A percentile compares a stretch with the other conserved stretches of the same genome.
Conservation (phyloP, 768 basidiomycete genomes). For the Kwoniella sp. region DNA sequence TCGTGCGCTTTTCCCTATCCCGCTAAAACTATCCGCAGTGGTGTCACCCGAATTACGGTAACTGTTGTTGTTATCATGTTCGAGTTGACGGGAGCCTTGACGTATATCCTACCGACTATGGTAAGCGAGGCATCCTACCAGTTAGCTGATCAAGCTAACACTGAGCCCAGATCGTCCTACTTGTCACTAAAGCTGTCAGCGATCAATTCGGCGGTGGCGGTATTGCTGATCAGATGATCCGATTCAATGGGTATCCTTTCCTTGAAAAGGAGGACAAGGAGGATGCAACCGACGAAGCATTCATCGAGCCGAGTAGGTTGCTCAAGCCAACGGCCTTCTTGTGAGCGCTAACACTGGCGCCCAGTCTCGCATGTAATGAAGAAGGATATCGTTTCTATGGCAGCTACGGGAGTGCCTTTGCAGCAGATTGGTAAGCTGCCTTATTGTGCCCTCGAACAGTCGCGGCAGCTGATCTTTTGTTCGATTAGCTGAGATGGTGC, state of each 20-base stretch:
- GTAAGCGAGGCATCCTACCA: conserved; percentile 53
- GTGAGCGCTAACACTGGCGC: not conserved
- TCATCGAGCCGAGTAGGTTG: conserved; percentile 80
- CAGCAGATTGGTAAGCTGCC: conserved; percentile 67
- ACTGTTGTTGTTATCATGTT: conserved; percentile 99
- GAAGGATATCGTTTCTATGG: conserved; percentile 67
- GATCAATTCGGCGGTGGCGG: conserved; percentile 89
- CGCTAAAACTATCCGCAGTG: conserved; percentile 55
- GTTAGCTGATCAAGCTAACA: conserved; percentile 9
- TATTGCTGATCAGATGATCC: conserved; percentile 94
- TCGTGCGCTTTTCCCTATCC: not conserved
- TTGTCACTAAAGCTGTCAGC: conserved; percentile 95
- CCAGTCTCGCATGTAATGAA: conserved; percentile 87
- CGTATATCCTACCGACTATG: conserved; percentile 97
- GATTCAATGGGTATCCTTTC: conserved; percentile 95
- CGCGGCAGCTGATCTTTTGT: conserved; percentile 1
- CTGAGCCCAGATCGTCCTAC: conserved; percentile 71
- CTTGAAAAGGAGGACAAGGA: conserved; percentile 81
- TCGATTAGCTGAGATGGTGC: conserved; percentile 63
- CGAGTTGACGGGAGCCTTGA: conserved; percentile 92
- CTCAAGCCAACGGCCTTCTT: no score
- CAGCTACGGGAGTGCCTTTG: conserved; percentile 70
- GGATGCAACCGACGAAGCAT: conserved; percentile 59
- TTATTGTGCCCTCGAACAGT: not conserved
- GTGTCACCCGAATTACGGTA: conserved; percentile 94